A percentile compares a stretch with the other conserved stretches of the same genome.
Evolutionary conservation across 306 rosid genomes (phyloP).

Genomic region (Glycine tomentella): DNA sequence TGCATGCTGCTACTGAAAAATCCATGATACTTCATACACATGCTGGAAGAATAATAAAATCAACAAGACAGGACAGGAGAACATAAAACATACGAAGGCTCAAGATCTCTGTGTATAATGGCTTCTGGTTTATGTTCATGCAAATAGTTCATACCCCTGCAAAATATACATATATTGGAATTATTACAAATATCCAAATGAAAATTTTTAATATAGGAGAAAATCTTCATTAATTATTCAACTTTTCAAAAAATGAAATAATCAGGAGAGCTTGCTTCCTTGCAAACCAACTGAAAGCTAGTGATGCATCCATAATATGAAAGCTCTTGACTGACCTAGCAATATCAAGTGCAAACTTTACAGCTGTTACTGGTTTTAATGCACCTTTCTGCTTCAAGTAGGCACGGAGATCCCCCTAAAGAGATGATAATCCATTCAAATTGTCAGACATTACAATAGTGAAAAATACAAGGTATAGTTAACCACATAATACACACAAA

Average conservation of each 20-base stretch:
- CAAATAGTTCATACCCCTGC: constrained; percentile 71
- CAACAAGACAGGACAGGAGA: constrained; percentile 24
- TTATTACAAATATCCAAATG: constrained; percentile 27
- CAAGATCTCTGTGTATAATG: constrained; percentile 70
- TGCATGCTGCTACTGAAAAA: constrained; percentile 39
- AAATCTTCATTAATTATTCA: constrained; percentile 1
- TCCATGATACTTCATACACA: constrained; percentile 37
- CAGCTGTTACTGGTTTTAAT: constrained; percentile 61
- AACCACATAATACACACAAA: not conserved
- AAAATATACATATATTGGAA: constrained; percentile 20
- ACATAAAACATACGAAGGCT: constrained; percentile 62
- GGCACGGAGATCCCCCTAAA: constrained; percentile 78
- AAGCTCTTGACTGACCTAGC: constrained; percentile 69
- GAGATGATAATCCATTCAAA: constrained; percentile 42
- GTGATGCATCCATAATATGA: constrained; percentile 39
- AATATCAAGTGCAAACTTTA: constrained; percentile 92
- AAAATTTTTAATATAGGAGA: not conserved
- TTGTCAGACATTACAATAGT: constrained; percentile 12
- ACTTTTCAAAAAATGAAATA: constrained; percentile 30
- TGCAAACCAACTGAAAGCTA: constrained; percentile 22
- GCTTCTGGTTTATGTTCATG: constrained; percentile 72
- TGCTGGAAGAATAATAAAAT: constrained; percentile 37
- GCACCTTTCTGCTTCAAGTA: constrained; percentile 74
- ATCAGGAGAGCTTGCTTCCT: constrained; percentile 39
- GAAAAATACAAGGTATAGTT: constrained; percentile 6